Base-by-base conservation (phyloP, 2,329 filamentous ascomycete species). In the Aspergillus sp. region DNA sequence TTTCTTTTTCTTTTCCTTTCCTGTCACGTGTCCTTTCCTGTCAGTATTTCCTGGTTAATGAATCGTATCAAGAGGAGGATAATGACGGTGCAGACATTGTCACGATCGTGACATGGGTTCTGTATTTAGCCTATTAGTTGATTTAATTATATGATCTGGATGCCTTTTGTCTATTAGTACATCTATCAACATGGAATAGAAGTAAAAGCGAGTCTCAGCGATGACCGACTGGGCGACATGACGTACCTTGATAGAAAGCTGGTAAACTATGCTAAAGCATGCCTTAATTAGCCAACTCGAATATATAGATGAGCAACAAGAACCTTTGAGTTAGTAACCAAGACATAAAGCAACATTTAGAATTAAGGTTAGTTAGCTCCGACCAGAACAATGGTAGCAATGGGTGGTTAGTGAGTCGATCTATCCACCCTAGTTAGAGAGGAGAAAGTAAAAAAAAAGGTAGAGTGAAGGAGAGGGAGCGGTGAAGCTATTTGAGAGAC, bases 11-110 rank as follows among this genome's bases (percentile, higher is more conserved):
- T 53, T 55, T 56, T 60, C 26, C 7, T 29, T 29, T 29, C 52
- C 18, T 26, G 31, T 62, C 45, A 51, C 32, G 26, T 32, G 53
- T 18, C 47, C 45, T 31, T 52, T 55, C 52, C 20, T 53, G 52
- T 51, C 49, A 22, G 49, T 52, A 53, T 29, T 55, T 39, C 54
- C 52, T 49, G 52, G 52, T 26, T 49, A 42, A n/a, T 42, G 36
- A 42, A 42, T n/a, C 16, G 32, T n/a, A n/a, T 14, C 39, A 18
- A 39, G 32, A 50, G 42, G 26, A 49, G 53, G 55, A 36, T 62
- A 58, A 62, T 62, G 56, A 52, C 46, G 56, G 29, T 47, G 61
- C 36, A 32, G 46, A 47, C 45, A 52, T 57, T 49, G 54, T 61
- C 42, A 31, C 36, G 42, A 56, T 45, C 51, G 60, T 55, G 42